Evolutionary conservation across 257 asterid genomes (phyloP).

Genomic region (Przewalskia tangutica): DNA sequence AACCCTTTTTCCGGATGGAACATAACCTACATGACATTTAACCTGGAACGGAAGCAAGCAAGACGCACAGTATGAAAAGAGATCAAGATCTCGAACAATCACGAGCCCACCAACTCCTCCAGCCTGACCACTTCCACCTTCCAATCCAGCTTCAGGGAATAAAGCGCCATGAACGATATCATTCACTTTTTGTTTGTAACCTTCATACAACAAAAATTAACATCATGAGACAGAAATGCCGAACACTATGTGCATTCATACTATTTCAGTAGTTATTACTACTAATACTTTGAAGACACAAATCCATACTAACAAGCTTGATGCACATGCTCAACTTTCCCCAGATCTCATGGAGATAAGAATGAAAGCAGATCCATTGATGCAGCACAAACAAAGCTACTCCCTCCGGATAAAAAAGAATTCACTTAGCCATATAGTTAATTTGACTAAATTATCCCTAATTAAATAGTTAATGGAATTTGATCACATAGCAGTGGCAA

Average conservation of each 20-base stretch:
- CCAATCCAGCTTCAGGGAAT: constrained; percentile 85
- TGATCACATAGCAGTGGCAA: too few relatives aligned
- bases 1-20: constrained; percentile 72
- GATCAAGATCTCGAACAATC: constrained; percentile 85
- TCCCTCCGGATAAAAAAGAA: too few relatives aligned
- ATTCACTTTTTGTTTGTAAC: constrained; percentile 64
- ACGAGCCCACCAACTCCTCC: constrained; percentile 97
- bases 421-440: too few relatives aligned
- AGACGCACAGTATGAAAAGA: constrained; percentile 84
- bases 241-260: not conserved
- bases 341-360: not conserved
- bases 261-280: not conserved
- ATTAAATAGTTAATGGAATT: too few relatives aligned
- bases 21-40: constrained; percentile 83
- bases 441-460: too few relatives aligned
- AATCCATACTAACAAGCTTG: not conserved
- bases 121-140: constrained; percentile 60
- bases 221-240: not conserved
- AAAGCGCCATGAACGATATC: constrained; percentile 78
- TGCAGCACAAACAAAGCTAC: not conserved
- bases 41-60: constrained; percentile 95
- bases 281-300: not conserved
- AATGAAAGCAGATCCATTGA: not conserved
- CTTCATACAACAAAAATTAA: constrained; percentile 20
- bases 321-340: not conserved